Conservation (phyloP, 2,329 filamentous ascomycete genomes). For the Clarireedia hainanense region DNA sequence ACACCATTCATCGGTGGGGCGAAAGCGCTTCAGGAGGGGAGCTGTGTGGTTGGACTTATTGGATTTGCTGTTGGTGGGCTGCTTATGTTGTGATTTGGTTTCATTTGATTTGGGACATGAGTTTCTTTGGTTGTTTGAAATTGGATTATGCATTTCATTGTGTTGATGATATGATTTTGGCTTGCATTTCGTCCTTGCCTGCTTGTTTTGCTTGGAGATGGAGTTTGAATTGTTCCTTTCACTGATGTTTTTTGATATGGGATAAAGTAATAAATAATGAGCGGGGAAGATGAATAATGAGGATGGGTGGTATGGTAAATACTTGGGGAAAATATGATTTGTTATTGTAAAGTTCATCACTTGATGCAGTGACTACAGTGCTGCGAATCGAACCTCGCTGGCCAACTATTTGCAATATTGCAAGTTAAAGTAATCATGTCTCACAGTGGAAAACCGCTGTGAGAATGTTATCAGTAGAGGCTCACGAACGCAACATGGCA, state of each 20-base stretch:
- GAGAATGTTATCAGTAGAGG: too few relatives aligned
- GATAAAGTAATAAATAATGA: background rate
- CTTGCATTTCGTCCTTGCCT: background rate
- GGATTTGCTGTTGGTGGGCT: conserved; percentile 3
- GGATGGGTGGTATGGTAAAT: background rate
- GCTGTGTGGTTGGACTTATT: conserved; percentile 2
- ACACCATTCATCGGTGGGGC: background rate
- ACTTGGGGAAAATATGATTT: background rate
- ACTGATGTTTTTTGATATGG: too few relatives aligned
- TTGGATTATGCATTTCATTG: background rate
- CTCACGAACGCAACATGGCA: too few relatives aligned
- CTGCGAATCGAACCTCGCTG: too few relatives aligned
- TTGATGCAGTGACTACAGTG: too few relatives aligned
- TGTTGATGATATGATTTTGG: background rate
- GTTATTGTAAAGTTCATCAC: background rate
- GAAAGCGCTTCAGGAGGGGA: background rate
- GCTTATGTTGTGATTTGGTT: conserved; percentile 4
- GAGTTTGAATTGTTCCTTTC: background rate
- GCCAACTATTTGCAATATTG: too few relatives aligned
- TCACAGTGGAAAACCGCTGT: too few relatives aligned
- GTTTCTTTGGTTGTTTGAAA: background rate
- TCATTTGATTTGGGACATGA: background rate
- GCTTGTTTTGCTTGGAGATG: background rate
- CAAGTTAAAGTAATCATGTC: too few relatives aligned
- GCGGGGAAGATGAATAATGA: background rate